phyloP scores from a whole-genome alignment of 2,329 filamentous ascomycete species.

The Beauveria sp. region DNA sequence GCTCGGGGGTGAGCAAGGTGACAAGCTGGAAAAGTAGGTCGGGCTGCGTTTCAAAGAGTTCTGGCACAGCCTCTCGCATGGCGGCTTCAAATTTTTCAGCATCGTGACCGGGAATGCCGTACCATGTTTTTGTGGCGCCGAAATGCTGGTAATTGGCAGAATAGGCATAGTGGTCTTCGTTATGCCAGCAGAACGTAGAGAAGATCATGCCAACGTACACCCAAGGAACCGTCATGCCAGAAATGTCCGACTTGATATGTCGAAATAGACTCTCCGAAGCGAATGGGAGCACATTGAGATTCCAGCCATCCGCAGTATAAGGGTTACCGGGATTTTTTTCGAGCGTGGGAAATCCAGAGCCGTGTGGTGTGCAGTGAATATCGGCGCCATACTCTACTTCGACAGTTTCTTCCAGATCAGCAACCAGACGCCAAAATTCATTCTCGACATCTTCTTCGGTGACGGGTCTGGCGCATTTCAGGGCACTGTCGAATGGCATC shows the following conservation, averaged over 20 bases:
- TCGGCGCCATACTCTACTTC: constrained; percentile 98
- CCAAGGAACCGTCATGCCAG: constrained; percentile 98
- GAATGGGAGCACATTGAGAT: constrained; percentile 85
- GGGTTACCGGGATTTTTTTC: constrained; percentile 82
- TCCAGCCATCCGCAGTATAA: constrained; percentile 90
- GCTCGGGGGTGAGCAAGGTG: constrained; percentile 88
- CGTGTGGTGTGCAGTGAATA: constrained; percentile 96
- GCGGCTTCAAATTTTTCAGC: constrained; percentile 91
- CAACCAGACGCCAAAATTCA: constrained; percentile 94
- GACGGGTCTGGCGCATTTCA: constrained; percentile 72
- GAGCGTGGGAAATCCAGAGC: constrained; percentile 90
- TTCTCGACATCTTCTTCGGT: constrained; percentile 93
- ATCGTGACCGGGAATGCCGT: constrained; percentile 90
- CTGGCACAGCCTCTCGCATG: constrained; percentile 90
- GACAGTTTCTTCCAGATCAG: constrained; percentile 88
- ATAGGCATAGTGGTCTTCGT: constrained; percentile 96
- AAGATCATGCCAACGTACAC: constrained; percentile 99
- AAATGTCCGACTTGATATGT: constrained; percentile 97
- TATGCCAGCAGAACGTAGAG: constrained; percentile 99
- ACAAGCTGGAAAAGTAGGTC: constrained; percentile 95
- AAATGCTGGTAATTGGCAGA: constrained; percentile 98
- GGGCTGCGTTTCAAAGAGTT: constrained; percentile 93
- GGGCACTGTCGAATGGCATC: constrained; percentile 77
- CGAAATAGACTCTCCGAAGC: constrained; percentile 88
- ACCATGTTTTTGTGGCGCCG: constrained; percentile 97